Percentiles rank a stretch among this genome's conserved stretches.
phyloP scores from a whole-genome alignment of 805 yeast genomes.

The Yamadazyma ubonensis region DNA sequence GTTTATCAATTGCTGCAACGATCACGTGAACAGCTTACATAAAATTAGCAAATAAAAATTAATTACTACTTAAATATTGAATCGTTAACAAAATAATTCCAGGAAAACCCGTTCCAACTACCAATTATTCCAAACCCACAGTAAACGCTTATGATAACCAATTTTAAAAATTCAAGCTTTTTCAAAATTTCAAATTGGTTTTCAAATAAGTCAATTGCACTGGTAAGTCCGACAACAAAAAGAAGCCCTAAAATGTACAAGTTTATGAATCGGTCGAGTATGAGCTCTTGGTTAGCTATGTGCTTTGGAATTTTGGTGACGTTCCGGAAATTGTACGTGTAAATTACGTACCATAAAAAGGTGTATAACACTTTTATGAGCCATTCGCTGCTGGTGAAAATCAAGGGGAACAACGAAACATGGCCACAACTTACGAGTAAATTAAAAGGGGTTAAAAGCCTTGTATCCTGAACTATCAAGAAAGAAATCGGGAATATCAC shows the following conservation, averaged over 20 bases:
- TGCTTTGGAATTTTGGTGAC: conserved; percentile 58
- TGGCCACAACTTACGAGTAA: conserved; percentile 77
- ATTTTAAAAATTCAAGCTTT: conserved; percentile 67
- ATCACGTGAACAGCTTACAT: not conserved
- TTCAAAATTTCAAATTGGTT: conserved; percentile 51
- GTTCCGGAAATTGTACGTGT: conserved; percentile 67
- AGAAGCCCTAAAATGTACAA: conserved; percentile 66
- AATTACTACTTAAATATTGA: conserved; percentile 30
- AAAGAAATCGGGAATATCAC: conserved; percentile 87
- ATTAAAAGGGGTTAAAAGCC: conserved; percentile 69
- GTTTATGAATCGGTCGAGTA: conserved; percentile 67
- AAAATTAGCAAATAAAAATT: not conserved
- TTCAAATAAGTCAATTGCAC: conserved; percentile 54
- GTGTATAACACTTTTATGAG: conserved; percentile 74
- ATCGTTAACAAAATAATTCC: conserved; percentile 86
- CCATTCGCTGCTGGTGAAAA: conserved; percentile 79
- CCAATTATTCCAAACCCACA: conserved; percentile 82
- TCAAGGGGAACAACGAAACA: conserved; percentile 83
- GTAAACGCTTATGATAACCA: conserved; percentile 83
- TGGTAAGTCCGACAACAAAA: conserved; percentile 53
- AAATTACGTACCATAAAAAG: conserved; percentile 80
- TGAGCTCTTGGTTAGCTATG: conserved; percentile 21
- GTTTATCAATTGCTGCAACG: conserved; percentile 4
- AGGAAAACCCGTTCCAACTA: conserved; percentile 85
- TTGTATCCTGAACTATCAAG: conserved; percentile 65